Conservation (phyloP, 1,284 basidiomycete species). For the Cryptococcus floricola region DNA sequence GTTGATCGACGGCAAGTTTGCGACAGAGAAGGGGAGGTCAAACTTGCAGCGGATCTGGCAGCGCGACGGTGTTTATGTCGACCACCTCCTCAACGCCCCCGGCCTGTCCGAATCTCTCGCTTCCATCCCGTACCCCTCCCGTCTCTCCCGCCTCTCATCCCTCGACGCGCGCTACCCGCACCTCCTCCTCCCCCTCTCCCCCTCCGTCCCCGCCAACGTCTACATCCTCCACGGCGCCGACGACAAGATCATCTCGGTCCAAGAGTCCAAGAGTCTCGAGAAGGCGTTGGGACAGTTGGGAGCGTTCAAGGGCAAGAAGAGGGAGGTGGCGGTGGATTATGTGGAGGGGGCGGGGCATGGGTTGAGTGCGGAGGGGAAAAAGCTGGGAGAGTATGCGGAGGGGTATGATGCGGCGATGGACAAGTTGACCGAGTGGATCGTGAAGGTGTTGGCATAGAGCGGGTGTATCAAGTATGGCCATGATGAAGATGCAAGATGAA, state of each 20-base stretch:
- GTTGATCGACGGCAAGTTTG: neutral
- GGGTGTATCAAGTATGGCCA: no score
- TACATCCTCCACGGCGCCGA: conserved; percentile 7
- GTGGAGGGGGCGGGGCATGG: conserved; percentile 10
- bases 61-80: conserved; percentile 3
- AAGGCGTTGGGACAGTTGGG: neutral
- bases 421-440: no score
- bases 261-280: neutral
- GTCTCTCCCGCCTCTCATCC: neutral
- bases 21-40: neutral
- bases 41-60: neutral
- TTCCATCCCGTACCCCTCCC: conserved; percentile 1
- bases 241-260: conserved; percentile 3
- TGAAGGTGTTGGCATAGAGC: no score
- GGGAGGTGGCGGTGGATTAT: conserved; percentile 2
- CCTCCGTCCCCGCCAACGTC: neutral
- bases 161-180: conserved; percentile 1
- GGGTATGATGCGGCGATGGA: no score
- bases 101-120: conserved; percentile 7
- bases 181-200: conserved; percentile 3
- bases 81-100: conserved; percentile 3
- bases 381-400: no score
- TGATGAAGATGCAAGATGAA: no score
- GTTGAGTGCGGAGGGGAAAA: neutral
- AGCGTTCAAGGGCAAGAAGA: no score